Base-by-base conservation (phyloP, 148 eudicot genomes). In the Simmondsia chinensis region DNA sequence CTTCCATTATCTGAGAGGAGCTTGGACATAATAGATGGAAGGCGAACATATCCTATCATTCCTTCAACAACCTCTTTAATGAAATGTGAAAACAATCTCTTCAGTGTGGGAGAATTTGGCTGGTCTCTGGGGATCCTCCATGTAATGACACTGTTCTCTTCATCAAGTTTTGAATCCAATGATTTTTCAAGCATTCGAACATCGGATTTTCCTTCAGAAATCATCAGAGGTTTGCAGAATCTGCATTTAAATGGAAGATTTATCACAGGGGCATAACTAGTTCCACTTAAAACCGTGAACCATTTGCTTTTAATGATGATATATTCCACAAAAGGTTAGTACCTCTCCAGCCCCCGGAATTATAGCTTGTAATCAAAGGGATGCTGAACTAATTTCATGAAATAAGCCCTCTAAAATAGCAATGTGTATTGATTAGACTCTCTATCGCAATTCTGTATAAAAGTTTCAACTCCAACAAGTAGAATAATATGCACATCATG, bases 11-110 rank as follows among this genome's bases (percentile, higher is more conserved):
- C 97, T 39, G 93, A 73, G 34, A 89, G 80, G 39, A 89, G 93
- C 43, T 89, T 89, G 37, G 72, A 51, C 93, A 89, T 89, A 64
- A 89, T 79, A 50, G 71, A 61, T 39, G 85, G 93, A 52, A 79
- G 82, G 52, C 79, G 82, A 63, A 89, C 79, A 67, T 71, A 79
- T 58, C 95, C 87, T 55, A 85, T 76, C 97, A 89, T 89, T 56
- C 95, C 97, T 57, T 85, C 97, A 55, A 89, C 93, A 49, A 89
- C 76, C 48, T 81, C 95, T 69, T 76, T 89, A 35, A 89, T 68
- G 59, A 81, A 85, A 20, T 69, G 68, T 43, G 88, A 77, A 57
- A 85, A 64, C 62, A 85, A 49, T 46, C 72, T 71, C 68, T 83
- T 84, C 64, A 81, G 48, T 20, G 72, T 56, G n/a, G 64, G 75